phyloP scores from a whole-genome alignment of 768 basidiomycete genomes.

The Mycena epipterygia region DNA sequence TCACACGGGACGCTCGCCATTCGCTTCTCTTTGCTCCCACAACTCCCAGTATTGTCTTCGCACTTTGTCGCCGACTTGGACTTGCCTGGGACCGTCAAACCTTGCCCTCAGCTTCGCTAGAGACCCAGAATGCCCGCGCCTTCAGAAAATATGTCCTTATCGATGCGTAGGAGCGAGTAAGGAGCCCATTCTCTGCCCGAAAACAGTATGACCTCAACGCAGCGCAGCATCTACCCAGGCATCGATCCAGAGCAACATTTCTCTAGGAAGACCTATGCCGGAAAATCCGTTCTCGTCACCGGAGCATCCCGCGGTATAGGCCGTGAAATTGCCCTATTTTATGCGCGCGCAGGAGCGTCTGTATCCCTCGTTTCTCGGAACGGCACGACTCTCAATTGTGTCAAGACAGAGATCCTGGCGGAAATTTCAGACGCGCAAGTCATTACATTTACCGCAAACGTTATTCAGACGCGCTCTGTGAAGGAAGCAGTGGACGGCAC shows the following conservation, averaged over 20 bases:
- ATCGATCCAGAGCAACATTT: neutral
- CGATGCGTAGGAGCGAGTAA: no score
- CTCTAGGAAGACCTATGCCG: neutral
- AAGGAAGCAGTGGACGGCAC: neutral
- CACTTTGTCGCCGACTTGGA: no score
- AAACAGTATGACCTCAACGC: no score
- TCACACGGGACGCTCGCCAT: no score
- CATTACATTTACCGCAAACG: neutral
- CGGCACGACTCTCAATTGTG: neutral
- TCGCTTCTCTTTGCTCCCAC: no score
- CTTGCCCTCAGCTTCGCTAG: no score
- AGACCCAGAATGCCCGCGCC: no score
- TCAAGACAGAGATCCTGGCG: neutral
- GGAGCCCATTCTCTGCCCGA: no score
- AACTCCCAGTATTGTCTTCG: no score
- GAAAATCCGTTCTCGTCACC: slow-evolving; percentile 4
- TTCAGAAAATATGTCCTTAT: no score
- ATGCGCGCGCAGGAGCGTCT: slow-evolving; percentile 3
- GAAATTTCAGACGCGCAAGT: neutral
- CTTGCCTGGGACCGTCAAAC: no score
- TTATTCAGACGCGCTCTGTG: neutral
- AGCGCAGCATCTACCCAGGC: neutral
- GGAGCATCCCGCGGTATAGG: slow-evolving; percentile 1
- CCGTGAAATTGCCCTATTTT: neutral
- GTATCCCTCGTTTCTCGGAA: neutral